phyloP scores from a whole-genome alignment of 441 rosid genomes.

The Dalechampia spathulata region DNA sequence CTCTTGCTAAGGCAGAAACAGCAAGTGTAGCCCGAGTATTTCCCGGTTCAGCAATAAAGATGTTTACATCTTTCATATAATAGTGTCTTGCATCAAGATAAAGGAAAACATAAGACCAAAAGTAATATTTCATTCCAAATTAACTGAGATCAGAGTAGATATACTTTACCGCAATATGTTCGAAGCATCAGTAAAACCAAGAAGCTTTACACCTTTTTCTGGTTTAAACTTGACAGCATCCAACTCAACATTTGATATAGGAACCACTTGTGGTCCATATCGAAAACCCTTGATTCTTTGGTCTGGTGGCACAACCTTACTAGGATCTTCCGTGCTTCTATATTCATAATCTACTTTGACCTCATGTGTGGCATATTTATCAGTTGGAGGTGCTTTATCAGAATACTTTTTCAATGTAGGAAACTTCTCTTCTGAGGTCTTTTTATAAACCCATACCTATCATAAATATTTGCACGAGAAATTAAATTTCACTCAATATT shows the following conservation, averaged over 20 bases:
- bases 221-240: conserved; percentile 81
- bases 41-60: conserved; percentile 78
- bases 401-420: conserved; percentile 80
- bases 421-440: conserved; percentile 84
- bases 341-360: conserved; percentile 82
- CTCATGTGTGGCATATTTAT: conserved; percentile 79
- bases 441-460: conserved; percentile 94
- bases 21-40: conserved; percentile 55
- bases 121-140: conserved; percentile 5
- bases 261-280: conserved; percentile 95
- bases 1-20: conserved; percentile 88
- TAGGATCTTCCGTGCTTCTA: conserved; percentile 43
- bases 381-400: conserved; percentile 79
- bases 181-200: conserved; percentile 78
- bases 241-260: conserved; percentile 65
- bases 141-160: conserved; percentile 7
- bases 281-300: conserved; percentile 91
- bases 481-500: background rate
- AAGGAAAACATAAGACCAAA: conserved; percentile 15
- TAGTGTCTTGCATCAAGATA: conserved; percentile 47
- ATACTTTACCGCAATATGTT: conserved; percentile 51
- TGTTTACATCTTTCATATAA: conserved; percentile 85
- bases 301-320: conserved; percentile 63
- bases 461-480: conserved; percentile 3
- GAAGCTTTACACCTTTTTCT: conserved; percentile 81